phyloP scores from a whole-genome alignment of 176 grass and related monocot genomes.

The Cocos nucifera region DNA sequence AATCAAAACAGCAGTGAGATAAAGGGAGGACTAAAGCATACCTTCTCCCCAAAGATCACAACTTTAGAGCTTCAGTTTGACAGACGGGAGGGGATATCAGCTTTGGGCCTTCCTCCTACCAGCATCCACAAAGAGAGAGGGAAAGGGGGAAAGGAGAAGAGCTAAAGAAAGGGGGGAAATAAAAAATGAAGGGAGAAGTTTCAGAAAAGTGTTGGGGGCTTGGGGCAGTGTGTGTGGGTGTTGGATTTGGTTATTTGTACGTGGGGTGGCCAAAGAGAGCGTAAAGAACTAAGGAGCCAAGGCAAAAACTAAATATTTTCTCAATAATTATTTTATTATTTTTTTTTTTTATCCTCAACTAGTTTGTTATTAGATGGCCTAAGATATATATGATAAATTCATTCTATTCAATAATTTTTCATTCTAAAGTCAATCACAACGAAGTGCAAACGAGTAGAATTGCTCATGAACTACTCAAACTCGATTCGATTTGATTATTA shows the following conservation, averaged over 20 bases:
- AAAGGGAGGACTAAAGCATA: slow-evolving; percentile 6
- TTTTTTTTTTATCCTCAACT: not conserved
- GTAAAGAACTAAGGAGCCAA: slow-evolving; percentile 1
- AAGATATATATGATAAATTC: too few relatives aligned
- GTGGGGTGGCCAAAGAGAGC: slow-evolving; percentile 2
- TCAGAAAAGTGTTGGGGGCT: not conserved
- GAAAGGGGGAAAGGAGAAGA: not conserved
- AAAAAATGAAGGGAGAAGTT: not conserved
- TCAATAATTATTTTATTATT: not conserved
- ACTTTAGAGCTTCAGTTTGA: not conserved
- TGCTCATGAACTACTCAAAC: too few relatives aligned
- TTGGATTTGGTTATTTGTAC: not conserved
- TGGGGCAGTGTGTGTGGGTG: not conserved
- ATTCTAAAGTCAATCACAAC: too few relatives aligned
- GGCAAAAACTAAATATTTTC: slow-evolving; percentile 3
- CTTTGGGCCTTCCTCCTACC: not conserved
- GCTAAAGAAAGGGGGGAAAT: not conserved
- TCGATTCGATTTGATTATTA: too few relatives aligned
- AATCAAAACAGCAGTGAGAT: not conserved
- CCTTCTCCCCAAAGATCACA: slow-evolving; percentile 1
- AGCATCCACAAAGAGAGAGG: not conserved
- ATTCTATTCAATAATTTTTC: too few relatives aligned
- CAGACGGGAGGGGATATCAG: not conserved
- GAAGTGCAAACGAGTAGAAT: too few relatives aligned
- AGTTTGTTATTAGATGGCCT: too few relatives aligned